Evolutionary conservation across 164 flowering plant species (phyloP).

Genomic region (Chloranthus sessilifolius): DNA sequence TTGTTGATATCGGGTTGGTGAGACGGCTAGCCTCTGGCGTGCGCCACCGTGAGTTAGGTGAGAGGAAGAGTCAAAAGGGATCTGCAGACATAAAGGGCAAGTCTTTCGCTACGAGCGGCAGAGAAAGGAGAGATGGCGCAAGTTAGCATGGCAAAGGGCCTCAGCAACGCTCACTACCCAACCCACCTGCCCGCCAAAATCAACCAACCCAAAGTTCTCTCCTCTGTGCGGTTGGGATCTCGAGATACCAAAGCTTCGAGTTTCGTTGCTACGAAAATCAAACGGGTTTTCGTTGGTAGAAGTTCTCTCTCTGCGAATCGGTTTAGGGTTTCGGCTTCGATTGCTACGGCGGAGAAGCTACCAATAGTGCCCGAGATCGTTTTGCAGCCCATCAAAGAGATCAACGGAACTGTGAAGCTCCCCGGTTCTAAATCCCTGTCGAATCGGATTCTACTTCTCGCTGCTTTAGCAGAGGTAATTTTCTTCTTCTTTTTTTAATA

Average conservation of each 20-base stretch:
- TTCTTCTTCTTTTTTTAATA: not conserved
- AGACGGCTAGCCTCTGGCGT: too few species aligned
- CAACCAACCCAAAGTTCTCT: constrained; percentile 20
- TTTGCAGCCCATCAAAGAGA: constrained; percentile 83
- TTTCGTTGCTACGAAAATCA: constrained; percentile 22
- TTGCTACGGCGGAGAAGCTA: constrained; percentile 61
- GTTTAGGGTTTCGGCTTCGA: constrained; percentile 53
- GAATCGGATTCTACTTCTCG: constrained; percentile 89
- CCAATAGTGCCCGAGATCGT: constrained; percentile 72
- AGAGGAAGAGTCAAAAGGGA: too few species aligned
- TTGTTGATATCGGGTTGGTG: too few species aligned
- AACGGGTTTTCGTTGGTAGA: constrained; percentile 2
- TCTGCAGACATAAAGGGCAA: too few species aligned
- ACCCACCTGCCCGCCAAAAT: constrained; percentile 1
- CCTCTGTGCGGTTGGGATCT: constrained; percentile 32
- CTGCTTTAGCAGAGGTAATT: constrained; percentile 86
- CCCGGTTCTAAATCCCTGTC: constrained; percentile 99
- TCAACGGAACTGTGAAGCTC: constrained; percentile 71
- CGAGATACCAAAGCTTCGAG: constrained; percentile 10
- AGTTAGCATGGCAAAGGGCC: constrained; percentile 18
- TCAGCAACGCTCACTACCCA: not conserved
- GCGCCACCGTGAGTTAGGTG: too few species aligned
- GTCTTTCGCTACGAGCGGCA: too few species aligned
- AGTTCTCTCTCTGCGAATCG: constrained; percentile 2
- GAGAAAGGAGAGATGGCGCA: constrained; percentile 19